phyloP scores from a whole-genome alignment of 257 asterid species.

The Mentha longifolia region DNA sequence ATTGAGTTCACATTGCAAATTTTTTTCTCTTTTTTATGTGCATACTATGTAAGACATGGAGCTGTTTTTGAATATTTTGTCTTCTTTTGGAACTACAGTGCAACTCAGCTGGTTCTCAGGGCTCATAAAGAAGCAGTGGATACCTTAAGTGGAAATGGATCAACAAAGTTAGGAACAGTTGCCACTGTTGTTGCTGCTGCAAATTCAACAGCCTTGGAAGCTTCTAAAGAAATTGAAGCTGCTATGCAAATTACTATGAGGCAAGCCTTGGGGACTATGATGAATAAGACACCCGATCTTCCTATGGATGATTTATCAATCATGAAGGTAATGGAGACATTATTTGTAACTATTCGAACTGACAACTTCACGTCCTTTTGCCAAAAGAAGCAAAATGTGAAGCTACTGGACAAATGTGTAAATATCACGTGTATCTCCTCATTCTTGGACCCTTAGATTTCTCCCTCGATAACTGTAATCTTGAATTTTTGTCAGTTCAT shows the following conservation, averaged over 20 bases:
- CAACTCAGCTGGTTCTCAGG: slow-evolving; percentile 87
- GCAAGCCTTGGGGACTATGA: slow-evolving; percentile 89
- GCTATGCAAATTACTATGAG: slow-evolving; percentile 95
- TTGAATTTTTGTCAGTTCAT: background rate
- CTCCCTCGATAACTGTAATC: background rate
- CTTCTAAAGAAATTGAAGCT: slow-evolving; percentile 95
- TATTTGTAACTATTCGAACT: slow-evolving; percentile 1
- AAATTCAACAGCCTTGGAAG: slow-evolving; percentile 92
- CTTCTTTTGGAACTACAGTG: slow-evolving; percentile 54
- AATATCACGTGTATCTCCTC: slow-evolving; percentile 7
- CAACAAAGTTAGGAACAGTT: slow-evolving; percentile 87
- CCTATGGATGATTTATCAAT: slow-evolving; percentile 96
- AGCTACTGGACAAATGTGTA: background rate
- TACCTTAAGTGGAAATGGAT: slow-evolving; percentile 96
- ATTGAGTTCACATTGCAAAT: slow-evolving; percentile 23
- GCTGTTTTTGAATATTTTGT: slow-evolving; percentile 23
- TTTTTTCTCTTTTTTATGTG: background rate
- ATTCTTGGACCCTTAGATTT: slow-evolving; percentile 7
- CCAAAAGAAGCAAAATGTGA: background rate
- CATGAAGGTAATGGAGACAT: slow-evolving; percentile 70
- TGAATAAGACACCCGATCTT: slow-evolving; percentile 66
- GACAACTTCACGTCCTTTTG: slow-evolving; percentile 6
- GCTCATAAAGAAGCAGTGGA: slow-evolving; percentile 99
- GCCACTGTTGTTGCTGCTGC: slow-evolving; percentile 99
- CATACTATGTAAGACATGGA: background rate